Conservation (phyloP, 805 yeast genomes). For the Saccharomycopsis javanensis region DNA sequence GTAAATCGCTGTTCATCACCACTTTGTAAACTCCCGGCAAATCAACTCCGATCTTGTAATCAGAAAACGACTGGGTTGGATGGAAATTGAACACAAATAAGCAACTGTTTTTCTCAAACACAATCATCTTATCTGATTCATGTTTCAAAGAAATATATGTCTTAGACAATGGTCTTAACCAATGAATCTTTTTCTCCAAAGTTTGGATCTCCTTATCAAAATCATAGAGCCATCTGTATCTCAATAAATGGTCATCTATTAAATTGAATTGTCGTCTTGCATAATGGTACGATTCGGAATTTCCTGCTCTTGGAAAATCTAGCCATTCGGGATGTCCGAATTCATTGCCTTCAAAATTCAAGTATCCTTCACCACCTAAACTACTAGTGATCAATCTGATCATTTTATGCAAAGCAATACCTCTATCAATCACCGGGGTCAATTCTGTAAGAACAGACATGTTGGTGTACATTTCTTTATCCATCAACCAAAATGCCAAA, state of each 20-base stretch:
- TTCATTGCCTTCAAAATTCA: slow-evolving; percentile 95
- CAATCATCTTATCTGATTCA: slow-evolving; percentile 81
- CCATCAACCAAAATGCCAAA: slow-evolving; percentile 97
- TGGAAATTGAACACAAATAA: slow-evolving; percentile 86
- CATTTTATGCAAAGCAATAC: slow-evolving; percentile 83
- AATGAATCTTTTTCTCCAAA: slow-evolving; percentile 57
- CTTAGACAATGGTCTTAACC: slow-evolving; percentile 59
- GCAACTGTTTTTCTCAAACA: slow-evolving; percentile 78
- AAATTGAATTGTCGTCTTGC: slow-evolving; percentile 93
- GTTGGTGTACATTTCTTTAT: slow-evolving; percentile 93
- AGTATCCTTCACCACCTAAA: slow-evolving; percentile 94
- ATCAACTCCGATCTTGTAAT: slow-evolving; percentile 87
- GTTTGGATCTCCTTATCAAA: slow-evolving; percentile 83
- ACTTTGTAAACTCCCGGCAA: slow-evolving; percentile 65
- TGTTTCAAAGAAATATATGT: slow-evolving; percentile 85
- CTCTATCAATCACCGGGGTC: slow-evolving; percentile 78
- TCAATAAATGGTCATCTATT: slow-evolving; percentile 65
- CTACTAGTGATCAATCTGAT: slow-evolving; percentile 80
- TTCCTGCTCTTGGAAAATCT: slow-evolving; percentile 90
- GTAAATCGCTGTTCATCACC: slow-evolving; percentile 61
- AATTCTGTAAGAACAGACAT: slow-evolving; percentile 72
- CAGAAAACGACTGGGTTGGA: slow-evolving; percentile 72
- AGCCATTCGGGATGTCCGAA: slow-evolving; percentile 99
- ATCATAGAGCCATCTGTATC: slow-evolving; percentile 68
- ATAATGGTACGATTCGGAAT: slow-evolving; percentile 80